Conservation (phyloP, 176 grass and related monocot genomes). For the Bromus sterilis region DNA sequence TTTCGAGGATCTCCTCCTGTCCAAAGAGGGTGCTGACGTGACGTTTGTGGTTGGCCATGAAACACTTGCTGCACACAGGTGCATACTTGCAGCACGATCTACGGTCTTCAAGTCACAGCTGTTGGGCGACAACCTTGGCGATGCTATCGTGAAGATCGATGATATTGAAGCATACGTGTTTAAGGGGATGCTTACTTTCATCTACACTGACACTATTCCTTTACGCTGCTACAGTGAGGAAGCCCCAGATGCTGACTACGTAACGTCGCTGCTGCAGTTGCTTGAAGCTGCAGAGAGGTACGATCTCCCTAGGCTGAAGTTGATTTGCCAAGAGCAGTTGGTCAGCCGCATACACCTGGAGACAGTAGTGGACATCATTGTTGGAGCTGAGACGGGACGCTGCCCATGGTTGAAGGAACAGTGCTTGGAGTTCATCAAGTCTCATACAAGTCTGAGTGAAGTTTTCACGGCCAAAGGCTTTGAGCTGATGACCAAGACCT, state of each 20-base stretch:
- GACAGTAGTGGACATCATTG: neutral
- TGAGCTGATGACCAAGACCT: neutral
- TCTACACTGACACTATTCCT: neutral
- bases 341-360: neutral
- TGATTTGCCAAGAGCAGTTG: neutral
- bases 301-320: neutral
- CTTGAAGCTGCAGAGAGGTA: neutral
- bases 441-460: neutral
- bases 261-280: neutral
- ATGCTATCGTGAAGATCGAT: neutral
- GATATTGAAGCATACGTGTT: neutral
- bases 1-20: neutral
- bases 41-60: neutral
- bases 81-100: neutral
- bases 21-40: neutral
- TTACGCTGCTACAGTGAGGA: no score
- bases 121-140: accelerated
- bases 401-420: neutral
- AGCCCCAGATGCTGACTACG: no score
- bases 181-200: neutral
- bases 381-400: neutral
- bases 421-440: neutral
- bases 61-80: neutral
- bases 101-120: neutral
- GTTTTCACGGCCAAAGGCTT: neutral